Evolutionary conservation across 169 alveolate genomes (phyloP).

Genomic region (Plasmodium ovale): DNA sequence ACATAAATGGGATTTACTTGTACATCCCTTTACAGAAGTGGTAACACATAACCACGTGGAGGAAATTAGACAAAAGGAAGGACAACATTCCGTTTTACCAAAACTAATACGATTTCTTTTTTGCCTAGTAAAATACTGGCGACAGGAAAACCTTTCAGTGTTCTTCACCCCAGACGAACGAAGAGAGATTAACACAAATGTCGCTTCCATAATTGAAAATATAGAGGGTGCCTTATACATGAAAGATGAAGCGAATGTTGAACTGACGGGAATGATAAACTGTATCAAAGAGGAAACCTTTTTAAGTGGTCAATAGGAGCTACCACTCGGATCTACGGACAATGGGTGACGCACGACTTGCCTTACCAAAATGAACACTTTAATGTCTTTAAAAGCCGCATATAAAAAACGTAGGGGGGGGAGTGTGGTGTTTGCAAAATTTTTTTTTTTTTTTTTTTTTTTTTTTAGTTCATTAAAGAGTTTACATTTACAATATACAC

Average conservation of each 20-base stretch:
- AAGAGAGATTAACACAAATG: constrained; percentile 7
- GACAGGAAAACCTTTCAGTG: constrained; percentile 1
- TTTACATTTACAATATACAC: too few relatives aligned
- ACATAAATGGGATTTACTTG: constrained; percentile 17
- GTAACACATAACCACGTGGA: background rate
- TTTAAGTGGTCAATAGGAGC: background rate
- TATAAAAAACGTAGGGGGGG: too few relatives aligned
- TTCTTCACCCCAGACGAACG: constrained; percentile 46
- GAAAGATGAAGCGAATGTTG: background rate
- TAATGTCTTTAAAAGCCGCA: too few relatives aligned
- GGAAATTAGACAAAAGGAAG: background rate
- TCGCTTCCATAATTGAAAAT: background rate
- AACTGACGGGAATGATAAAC: background rate
- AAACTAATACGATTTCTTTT: constrained; percentile 29
- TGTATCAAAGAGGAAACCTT: constrained; percentile 9
- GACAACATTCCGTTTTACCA: background rate
- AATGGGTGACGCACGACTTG: too few relatives aligned
- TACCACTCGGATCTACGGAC: background rate
- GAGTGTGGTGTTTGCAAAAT: too few relatives aligned
- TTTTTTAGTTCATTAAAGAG: too few relatives aligned
- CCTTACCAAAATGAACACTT: too few relatives aligned
- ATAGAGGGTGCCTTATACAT: constrained; percentile 15
- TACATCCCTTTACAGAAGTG: too few relatives aligned
- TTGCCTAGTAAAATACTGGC: constrained; percentile 30
- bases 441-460: too few relatives aligned